A percentile compares a stretch with the other conserved stretches of the same genome.
Evolutionary conservation across 108 stramenopile species (phyloP).

Genomic region (Cyclotella distinguenda): DNA sequence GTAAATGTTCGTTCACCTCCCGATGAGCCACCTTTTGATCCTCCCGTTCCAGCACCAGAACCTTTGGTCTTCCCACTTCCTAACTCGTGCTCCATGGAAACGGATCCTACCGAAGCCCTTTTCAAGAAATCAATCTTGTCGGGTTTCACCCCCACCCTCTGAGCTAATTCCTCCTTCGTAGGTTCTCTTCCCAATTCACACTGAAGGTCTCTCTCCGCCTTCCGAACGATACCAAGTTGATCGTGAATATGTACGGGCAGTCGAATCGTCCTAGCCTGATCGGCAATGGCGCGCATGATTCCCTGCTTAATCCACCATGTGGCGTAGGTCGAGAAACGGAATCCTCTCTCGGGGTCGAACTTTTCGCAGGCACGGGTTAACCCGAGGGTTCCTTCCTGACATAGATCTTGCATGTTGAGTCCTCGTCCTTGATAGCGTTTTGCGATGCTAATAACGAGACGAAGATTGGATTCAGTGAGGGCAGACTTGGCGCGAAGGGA

Average conservation of each 20-base stretch:
- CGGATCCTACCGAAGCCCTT: constrained; percentile 60
- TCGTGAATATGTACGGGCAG: constrained; percentile 93
- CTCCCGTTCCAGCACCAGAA: constrained; percentile 70
- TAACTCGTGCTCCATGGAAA: constrained; percentile 81
- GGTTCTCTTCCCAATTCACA: constrained; percentile 74
- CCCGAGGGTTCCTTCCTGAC: constrained; percentile 95
- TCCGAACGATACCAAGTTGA: constrained; percentile 65
- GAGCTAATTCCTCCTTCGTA: constrained; percentile 72
- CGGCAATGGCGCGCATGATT: constrained; percentile 92
- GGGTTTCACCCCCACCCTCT: constrained; percentile 58
- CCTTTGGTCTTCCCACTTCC: constrained; percentile 72
- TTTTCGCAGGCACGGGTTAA: constrained; percentile 92
- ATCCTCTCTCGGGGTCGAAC: constrained; percentile 93
- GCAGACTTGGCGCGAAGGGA: constrained; percentile 84
- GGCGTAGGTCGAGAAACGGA: constrained; percentile 96
- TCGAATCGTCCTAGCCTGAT: constrained; percentile 88
- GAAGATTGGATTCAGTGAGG: constrained; percentile 84
- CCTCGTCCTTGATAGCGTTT: constrained; percentile 84
- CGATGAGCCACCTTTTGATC: constrained; percentile 41
- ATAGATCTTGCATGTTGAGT: constrained; percentile 85
- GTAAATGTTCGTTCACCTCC: constrained; percentile 60
- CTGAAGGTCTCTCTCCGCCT: constrained; percentile 69
- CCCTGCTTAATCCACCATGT: constrained; percentile 98
- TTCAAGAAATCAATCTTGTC: constrained; percentile 82
- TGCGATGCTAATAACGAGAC: constrained; percentile 89